These are phyloP conservation scores for Sanguinoderma infundibulare DNA, from an alignment of 1,284 basidiomycete genomes.

Conservation along the genomic window DNA sequence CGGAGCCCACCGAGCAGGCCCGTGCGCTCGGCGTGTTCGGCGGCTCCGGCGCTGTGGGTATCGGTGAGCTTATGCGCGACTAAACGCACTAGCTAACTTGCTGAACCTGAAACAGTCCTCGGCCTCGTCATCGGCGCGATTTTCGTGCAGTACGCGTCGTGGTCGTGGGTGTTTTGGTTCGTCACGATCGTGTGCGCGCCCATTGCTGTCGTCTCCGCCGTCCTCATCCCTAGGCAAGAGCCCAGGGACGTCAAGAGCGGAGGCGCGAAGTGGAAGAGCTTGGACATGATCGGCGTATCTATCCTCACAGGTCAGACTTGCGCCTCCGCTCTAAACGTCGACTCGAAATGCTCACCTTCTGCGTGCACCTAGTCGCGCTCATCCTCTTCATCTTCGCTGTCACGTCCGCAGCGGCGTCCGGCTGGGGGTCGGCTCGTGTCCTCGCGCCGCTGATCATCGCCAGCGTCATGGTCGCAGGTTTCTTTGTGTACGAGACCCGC, in stretches of 20 bases:
- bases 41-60: slow-evolving; percentile 40
- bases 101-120: slow-evolving; percentile 20
- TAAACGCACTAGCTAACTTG: neutral
- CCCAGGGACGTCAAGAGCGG: neutral
- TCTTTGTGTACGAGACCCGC: slow-evolving; percentile 45
- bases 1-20: slow-evolving; percentile 39
- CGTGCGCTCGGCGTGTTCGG: slow-evolving; percentile 42
- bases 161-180: slow-evolving; percentile 44
- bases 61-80: slow-evolving; percentile 29
- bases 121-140: slow-evolving; percentile 39
- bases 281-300: slow-evolving; percentile 22
- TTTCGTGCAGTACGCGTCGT: slow-evolving; percentile 37
- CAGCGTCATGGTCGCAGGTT: slow-evolving; percentile 36
- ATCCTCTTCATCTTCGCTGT: too few relatives aligned
- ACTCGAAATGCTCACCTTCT: neutral
- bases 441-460: too few relatives aligned
- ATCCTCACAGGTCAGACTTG: slow-evolving; percentile 27
- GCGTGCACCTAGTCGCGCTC: slow-evolving; percentile 35
- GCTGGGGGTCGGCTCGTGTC: too few relatives aligned
- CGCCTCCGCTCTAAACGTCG: slow-evolving; percentile 23
- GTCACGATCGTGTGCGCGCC: slow-evolving; percentile 37
- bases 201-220: slow-evolving; percentile 31
- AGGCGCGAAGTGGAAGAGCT: slow-evolving; percentile 19
- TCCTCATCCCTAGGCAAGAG: slow-evolving; percentile 34
- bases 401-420: too few relatives aligned